Percentiles rank a stretch among this genome's conserved stretches.
phyloP scores from a whole-genome alignment of 2,329 filamentous ascomycete species.

The Aspergillus novoparasiticus region DNA sequence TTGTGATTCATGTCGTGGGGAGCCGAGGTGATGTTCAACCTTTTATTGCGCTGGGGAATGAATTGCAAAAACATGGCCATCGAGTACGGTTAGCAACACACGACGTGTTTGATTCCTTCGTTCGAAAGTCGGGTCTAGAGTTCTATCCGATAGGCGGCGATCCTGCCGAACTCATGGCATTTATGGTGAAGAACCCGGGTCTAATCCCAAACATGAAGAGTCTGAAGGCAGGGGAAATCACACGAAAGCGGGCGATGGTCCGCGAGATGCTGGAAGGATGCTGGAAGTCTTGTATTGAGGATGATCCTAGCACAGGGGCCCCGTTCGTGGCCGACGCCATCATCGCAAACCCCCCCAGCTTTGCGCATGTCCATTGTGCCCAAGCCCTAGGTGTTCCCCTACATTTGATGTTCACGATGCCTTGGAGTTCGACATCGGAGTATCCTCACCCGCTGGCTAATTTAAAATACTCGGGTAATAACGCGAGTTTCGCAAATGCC shows the following conservation, averaged over 20 bases:
- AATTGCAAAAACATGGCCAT: constrained; percentile 54
- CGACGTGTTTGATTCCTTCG: constrained; percentile 56
- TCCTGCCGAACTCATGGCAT: constrained; percentile 55
- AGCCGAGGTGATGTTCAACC: constrained; percentile 62
- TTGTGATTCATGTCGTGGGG: constrained; percentile 61
- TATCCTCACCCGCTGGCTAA: constrained; percentile 57
- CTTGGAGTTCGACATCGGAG: constrained; percentile 48
- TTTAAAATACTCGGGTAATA: constrained; percentile 39
- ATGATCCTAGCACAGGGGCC: constrained; percentile 29
- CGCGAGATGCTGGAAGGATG: constrained; percentile 42
- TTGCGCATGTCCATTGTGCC: constrained; percentile 57
- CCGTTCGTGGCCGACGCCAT: constrained; percentile 59
- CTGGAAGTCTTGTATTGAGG: constrained; percentile 44
- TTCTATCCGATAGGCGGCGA: constrained; percentile 62
- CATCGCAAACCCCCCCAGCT: constrained; percentile 57
- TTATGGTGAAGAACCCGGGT: constrained; percentile 54
- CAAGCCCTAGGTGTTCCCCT: constrained; percentile 53
- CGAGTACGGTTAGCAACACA: constrained; percentile 62
- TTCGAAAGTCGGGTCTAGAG: constrained; percentile 55
- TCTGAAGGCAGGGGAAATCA: constrained; percentile 38
- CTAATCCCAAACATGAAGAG: constrained; percentile 43
- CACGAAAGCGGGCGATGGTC: constrained; percentile 36
- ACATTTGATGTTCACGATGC: constrained; percentile 59
- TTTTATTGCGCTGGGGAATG: constrained; percentile 59
- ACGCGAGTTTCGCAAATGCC: constrained; percentile 44